Evolutionary conservation across 495 filamentous ascomycete genomes (phyloP).

Genomic region (Pyrenopolyporus hunteri): DNA sequence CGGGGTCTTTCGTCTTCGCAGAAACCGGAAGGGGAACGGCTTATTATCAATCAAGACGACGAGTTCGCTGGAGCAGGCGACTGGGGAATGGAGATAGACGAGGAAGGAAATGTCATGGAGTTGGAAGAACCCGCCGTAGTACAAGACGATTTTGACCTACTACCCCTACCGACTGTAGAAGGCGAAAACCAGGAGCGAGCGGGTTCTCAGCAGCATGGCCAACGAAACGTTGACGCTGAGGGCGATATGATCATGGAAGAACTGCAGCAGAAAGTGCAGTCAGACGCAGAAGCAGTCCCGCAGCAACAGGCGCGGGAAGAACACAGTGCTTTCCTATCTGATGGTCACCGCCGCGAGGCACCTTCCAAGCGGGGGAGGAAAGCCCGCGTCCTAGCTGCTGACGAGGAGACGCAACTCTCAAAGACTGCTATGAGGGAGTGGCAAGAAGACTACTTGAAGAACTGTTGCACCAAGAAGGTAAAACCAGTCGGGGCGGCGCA

Average conservation of each 20-base stretch:
- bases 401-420: conserved; percentile 56
- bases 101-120: conserved; percentile 49
- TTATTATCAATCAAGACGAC: conserved; percentile 37
- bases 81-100: conserved; percentile 52
- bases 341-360: conserved; percentile 31
- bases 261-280: conserved; percentile 37
- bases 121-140: conserved; percentile 13
- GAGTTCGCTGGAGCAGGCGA: conserved; percentile 41
- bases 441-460: conserved; percentile 63
- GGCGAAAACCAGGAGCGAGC: conserved; percentile 6
- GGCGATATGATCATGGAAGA: conserved; percentile 43
- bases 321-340: conserved; percentile 22
- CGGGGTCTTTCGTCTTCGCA: conserved; percentile 34
- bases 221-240: conserved; percentile 25
- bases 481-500: conserved; percentile 27
- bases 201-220: conserved; percentile 13
- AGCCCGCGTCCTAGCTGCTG: conserved; percentile 42
- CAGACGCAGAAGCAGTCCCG: conserved; percentile 41
- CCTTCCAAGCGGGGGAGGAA: conserved; percentile 37
- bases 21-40: conserved; percentile 30
- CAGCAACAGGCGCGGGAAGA: conserved; percentile 21
- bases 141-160: conserved; percentile 47
- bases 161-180: conserved; percentile 37
- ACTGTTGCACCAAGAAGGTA: conserved; percentile 42
- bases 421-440: conserved; percentile 63